Evolutionary conservation across 2,329 filamentous ascomycete species (phyloP), one percentile per base, ranked within the genome.

Genomic region (Fusarium sacchari): DNA sequence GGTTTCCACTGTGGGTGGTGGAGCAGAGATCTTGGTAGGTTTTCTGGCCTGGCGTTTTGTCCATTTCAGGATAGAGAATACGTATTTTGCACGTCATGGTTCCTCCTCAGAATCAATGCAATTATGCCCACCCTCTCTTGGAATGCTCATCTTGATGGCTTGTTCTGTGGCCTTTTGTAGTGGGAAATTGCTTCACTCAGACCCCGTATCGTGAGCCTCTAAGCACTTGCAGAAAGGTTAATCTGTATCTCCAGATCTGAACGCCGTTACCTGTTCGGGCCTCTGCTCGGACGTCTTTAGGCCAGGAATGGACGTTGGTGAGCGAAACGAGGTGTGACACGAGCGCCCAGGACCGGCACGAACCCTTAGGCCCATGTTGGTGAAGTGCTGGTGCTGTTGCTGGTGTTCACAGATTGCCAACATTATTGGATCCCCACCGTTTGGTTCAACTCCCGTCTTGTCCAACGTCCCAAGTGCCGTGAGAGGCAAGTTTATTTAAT

Each of bases 1-100:
- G 76, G 64, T 73, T 62, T 55, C 49, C 44, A 30, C 42, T 65
- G 71, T 71, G 67, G 66, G 71, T 67, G 55, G 73, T 73, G 72
- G 74, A 70, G 73, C 52, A 61, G 56, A 65, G 61, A 69, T 73
- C 67, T 64, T 56, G 64, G 58, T 69, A 49, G 56, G 46, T 66
- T 60, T 55, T 57, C 28, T 44, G 52, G 43, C 47, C 64, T 67
- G 24, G 58, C 39, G 32, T 32, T 46, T 57, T 26, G 36, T 69
- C 43, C 52, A 60, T 43, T 58, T 52, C 55, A 49, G 71, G 63
- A 46, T 52, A 58, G 44, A 28, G 44, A 56, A 66, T 49, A 74
- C 67, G 71, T 72, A 58, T 63, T 59, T 30, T 52, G 37, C 42
- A 64, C 71, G 71, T 74, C 71, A 74, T 74, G 49, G 63, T 67